Percentiles rank a stretch among this genome's conserved stretches.
These are phyloP conservation scores for Pyricularia grisea DNA, from an alignment of 2,329 filamentous ascomycete species.

Conservation along the genomic window DNA sequence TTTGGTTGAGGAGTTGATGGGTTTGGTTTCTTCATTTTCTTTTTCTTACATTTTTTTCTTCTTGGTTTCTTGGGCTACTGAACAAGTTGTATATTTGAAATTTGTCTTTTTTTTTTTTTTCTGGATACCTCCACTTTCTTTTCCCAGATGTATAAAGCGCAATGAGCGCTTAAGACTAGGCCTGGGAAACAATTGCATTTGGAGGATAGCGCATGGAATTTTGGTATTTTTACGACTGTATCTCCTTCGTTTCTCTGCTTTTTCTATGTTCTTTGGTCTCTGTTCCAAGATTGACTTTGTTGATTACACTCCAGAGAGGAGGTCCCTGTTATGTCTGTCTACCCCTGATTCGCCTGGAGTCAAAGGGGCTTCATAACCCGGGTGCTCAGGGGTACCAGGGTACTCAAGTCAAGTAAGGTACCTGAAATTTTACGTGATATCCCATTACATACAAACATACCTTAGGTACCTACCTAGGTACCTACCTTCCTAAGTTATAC, in stretches of 20 bases:
- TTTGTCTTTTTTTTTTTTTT: neutral
- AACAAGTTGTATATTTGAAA: neutral
- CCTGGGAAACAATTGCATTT: neutral
- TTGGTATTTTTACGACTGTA: neutral
- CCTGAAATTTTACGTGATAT: too few species aligned
- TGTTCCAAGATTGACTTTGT: neutral
- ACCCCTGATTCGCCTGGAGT: neutral
- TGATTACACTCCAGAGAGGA: neutral
- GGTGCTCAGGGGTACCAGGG: too few species aligned
- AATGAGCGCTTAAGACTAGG: neutral
- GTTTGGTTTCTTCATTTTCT: constrained; percentile 2
- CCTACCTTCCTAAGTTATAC: too few species aligned
- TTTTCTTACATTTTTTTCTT: neutral
- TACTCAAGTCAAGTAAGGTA: too few species aligned
- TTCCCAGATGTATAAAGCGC: neutral
- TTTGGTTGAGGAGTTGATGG: neutral
- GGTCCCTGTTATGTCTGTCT: neutral
- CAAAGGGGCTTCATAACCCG: neutral
- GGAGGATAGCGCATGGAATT: neutral
- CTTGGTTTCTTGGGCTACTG: neutral
- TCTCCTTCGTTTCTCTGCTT: neutral
- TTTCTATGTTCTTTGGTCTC: neutral
- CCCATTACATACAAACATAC: too few species aligned
- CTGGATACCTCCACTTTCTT: neutral
- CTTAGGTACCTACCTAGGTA: too few species aligned